These are phyloP conservation scores for Abrus precatorius DNA, from an alignment of 306 rosid species.

Conservation along the genomic window DNA sequence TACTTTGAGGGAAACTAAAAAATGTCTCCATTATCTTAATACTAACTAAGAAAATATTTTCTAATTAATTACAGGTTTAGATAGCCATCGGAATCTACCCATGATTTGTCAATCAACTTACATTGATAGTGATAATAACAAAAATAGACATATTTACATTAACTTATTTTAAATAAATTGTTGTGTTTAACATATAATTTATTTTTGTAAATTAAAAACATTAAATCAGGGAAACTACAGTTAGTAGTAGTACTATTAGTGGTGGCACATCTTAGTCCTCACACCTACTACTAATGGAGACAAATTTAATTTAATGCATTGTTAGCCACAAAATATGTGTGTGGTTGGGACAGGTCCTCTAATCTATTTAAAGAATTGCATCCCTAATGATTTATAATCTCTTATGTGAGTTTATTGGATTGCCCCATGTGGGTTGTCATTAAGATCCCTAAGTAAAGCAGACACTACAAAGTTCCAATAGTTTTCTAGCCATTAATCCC, in stretches of 20 bases:
- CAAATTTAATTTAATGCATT: constrained; percentile 44
- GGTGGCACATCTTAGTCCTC: background rate
- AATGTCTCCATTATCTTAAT: too few species aligned
- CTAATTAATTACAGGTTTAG: too few species aligned
- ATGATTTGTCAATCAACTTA: too few species aligned
- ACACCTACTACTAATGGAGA: constrained; percentile 28
- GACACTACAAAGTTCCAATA: constrained; percentile 10
- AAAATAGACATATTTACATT: too few species aligned
- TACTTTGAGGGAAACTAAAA: too few species aligned
- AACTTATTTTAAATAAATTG: too few species aligned
- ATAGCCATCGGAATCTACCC: too few species aligned
- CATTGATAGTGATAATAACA: too few species aligned
- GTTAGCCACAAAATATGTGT: constrained; percentile 54
- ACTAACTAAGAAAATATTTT: too few species aligned
- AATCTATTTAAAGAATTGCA: too few species aligned
- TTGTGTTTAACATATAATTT: too few species aligned
- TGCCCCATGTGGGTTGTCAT: constrained; percentile 56
- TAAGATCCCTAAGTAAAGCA: constrained; percentile 41
- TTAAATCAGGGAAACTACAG: background rate
- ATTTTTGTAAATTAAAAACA: too few species aligned
- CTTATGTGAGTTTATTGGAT: constrained; percentile 13
- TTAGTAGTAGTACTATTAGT: background rate
- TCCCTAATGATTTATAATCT: constrained; percentile 35
- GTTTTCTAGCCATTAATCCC: constrained; percentile 53
- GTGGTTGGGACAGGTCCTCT: constrained; percentile 45